Evolutionary conservation across 805 yeast species (phyloP).

Genomic region (Middelhovenomyces tepae): DNA sequence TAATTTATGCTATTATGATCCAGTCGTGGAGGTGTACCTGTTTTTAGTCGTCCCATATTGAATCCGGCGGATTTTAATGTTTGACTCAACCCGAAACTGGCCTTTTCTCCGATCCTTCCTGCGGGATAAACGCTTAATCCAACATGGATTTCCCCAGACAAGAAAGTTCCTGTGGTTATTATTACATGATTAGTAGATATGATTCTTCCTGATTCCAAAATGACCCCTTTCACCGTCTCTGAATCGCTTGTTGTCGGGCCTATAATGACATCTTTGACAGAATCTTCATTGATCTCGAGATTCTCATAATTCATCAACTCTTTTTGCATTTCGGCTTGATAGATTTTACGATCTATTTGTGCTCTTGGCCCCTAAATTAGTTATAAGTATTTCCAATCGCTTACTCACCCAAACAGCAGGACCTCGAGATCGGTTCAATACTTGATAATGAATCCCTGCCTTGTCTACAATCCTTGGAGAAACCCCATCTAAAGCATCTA

Average conservation of each 20-base stretch:
- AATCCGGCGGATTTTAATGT: conserved; percentile 75
- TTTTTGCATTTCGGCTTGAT: conserved; percentile 69
- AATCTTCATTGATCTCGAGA: conserved; percentile 56
- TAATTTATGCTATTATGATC: conserved; percentile 66
- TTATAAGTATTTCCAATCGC: too few species aligned
- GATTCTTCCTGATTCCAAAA: conserved; percentile 58
- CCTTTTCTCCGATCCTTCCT: conserved; percentile 88
- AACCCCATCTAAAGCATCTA: conserved; percentile 94
- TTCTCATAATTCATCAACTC: conserved; percentile 43
- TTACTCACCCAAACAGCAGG: conserved; percentile 98
- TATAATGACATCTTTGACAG: conserved; percentile 77
- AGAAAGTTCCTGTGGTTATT: conserved; percentile 86
- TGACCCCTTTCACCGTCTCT: conserved; percentile 58
- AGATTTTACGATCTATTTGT: conserved; percentile 82
- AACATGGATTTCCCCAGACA: conserved; percentile 90
- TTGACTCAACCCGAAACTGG: conserved; percentile 80
- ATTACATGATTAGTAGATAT: conserved; percentile 61
- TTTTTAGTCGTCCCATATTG: conserved; percentile 77
- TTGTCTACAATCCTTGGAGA: conserved; percentile 77
- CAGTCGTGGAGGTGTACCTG: conserved; percentile 95
- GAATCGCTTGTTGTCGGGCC: conserved; percentile 27
- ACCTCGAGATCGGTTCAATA: conserved; percentile 78
- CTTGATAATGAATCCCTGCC: conserved; percentile 88
- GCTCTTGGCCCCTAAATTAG: conserved; percentile 99
- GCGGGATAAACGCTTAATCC: conserved; percentile 77